Conservation (phyloP, 257 asterid genomes). For the Scutellaria baicalensis region DNA sequence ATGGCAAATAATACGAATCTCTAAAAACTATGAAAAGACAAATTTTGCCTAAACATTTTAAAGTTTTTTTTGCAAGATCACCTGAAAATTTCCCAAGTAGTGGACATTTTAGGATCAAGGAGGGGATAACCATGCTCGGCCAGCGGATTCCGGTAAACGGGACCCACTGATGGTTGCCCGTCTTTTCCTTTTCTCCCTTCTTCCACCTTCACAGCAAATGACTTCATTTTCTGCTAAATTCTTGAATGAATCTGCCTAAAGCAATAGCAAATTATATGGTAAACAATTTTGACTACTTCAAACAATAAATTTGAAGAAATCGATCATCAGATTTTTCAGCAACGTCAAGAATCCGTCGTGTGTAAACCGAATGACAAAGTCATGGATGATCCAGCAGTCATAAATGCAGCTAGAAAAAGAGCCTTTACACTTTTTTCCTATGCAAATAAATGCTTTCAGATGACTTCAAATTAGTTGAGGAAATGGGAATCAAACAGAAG, state of each 20-base stretch:
- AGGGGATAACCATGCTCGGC: constrained; percentile 60
- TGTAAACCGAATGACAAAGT: background rate
- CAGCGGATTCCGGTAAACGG: constrained; percentile 64
- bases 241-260: background rate
- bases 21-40: background rate
- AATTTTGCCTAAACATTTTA: background rate
- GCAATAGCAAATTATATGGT: background rate
- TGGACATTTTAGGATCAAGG: constrained; percentile 43
- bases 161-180: constrained; percentile 75
- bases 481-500: background rate
- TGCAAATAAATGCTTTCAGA: no score
- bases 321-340: background rate
- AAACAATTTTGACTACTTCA: background rate
- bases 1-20: background rate
- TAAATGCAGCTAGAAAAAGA: constrained; percentile 9
- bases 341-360: background rate
- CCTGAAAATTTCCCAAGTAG: constrained; percentile 85
- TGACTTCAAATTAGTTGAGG: background rate
- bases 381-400: constrained; percentile 8
- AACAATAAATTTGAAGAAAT: constrained; percentile 3
- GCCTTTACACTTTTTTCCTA: no score
- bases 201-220: constrained; percentile 58
- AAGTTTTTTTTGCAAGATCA: constrained; percentile 1
- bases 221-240: constrained; percentile 34
- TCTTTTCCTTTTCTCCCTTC: constrained; percentile 62